Percentiles rank a stretch among this genome's conserved stretches.
Evolutionary conservation across 2,329 filamentous ascomycete species (phyloP).

Genomic region (Fusarium sarcochroum): DNA sequence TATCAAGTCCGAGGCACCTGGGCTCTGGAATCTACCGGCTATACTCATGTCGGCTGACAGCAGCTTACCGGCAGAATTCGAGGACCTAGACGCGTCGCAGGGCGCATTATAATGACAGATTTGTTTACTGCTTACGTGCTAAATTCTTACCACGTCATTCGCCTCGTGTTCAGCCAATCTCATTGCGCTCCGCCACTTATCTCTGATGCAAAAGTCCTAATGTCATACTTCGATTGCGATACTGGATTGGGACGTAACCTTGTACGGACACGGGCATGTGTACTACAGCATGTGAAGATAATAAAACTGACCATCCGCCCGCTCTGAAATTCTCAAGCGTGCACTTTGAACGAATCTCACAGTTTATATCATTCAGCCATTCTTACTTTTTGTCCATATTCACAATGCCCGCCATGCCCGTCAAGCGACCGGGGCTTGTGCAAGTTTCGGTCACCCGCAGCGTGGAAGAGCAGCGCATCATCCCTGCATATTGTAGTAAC

Average conservation of each 20-base stretch:
- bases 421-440: conserved; percentile 15
- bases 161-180: not conserved
- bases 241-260: not conserved
- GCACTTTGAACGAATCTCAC: too few relatives aligned
- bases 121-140: not conserved
- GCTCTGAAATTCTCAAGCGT: too few relatives aligned
- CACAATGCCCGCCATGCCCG: conserved; percentile 20
- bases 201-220: not conserved
- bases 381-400: not conserved
- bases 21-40: not conserved
- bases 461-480: conserved; percentile 16
- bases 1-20: not conserved
- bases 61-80: not conserved
- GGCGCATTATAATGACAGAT: too few relatives aligned
- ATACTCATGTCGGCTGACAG: not conserved
- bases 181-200: not conserved
- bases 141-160: conserved; percentile 11
- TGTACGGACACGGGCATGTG: not conserved
- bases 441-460: conserved; percentile 35
- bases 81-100: too few relatives aligned
- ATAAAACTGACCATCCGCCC: not conserved
- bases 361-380: too few relatives aligned
- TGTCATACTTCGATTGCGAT: not conserved
- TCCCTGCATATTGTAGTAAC: conserved; percentile 31
- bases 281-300: not conserved